A percentile compares a stretch with the other conserved stretches of the same genome.
These are phyloP conservation scores for Citrus glauca DNA, from an alignment of 345 rosid genomes.

Conservation along the genomic window DNA sequence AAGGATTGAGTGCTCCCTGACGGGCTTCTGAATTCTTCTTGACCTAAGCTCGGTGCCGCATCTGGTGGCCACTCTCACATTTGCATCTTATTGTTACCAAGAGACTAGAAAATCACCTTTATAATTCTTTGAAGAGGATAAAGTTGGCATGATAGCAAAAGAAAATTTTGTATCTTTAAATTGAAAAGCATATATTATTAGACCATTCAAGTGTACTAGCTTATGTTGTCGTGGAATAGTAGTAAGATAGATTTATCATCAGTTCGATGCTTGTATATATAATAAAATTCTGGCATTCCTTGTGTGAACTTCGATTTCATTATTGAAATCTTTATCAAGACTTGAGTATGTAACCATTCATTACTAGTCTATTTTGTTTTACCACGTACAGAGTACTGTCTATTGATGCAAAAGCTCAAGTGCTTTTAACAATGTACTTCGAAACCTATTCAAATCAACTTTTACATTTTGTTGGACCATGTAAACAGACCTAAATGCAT, in stretches of 20 bases:
- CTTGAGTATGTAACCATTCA: neutral
- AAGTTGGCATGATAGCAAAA: neutral
- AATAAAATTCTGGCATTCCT: neutral
- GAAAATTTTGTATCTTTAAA: neutral
- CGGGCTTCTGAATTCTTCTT: neutral
- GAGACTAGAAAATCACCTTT: neutral
- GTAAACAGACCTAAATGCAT: constrained; percentile 47
- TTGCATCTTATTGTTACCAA: neutral
- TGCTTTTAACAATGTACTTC: constrained; percentile 52
- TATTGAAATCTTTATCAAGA: neutral
- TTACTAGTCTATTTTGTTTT: neutral
- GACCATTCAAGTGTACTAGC: neutral
- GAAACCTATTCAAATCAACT: constrained; percentile 60
- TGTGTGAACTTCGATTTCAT: neutral
- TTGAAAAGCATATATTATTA: neutral
- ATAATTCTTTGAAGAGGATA: neutral
- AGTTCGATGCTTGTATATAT: neutral
- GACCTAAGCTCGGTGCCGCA: neutral
- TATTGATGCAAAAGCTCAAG: constrained; percentile 45
- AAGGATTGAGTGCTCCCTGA: neutral
- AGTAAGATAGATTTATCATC: neutral
- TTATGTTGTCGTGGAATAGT: neutral
- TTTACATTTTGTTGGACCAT: constrained; percentile 69
- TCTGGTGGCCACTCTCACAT: neutral
- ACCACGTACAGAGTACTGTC: neutral